phyloP scores from a whole-genome alignment of 768 basidiomycete genomes.

The Termitomyces sp. region DNA sequence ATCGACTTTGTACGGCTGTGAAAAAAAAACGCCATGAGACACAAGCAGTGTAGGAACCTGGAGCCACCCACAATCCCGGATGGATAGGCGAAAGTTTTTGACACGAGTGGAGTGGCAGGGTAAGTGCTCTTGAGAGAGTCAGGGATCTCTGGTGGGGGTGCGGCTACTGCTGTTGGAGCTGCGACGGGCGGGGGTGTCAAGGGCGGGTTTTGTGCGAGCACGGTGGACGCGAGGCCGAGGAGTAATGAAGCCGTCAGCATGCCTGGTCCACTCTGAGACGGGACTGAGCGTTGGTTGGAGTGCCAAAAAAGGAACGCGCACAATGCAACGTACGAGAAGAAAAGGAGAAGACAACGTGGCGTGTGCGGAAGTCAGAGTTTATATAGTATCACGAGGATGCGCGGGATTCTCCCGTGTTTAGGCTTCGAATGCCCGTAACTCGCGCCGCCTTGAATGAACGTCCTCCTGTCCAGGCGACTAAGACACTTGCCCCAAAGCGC shows the following conservation, averaged over 20 bases:
- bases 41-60: not conserved
- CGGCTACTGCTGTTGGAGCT: not conserved
- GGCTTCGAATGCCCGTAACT: conserved; percentile 5
- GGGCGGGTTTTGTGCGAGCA: conserved; percentile 1
- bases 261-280: not conserved
- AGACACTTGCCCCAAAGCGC: not conserved
- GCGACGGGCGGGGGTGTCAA: conserved; percentile 1
- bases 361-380: not conserved
- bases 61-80: conserved; percentile 29
- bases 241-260: conserved; percentile 3
- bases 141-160: not conserved
- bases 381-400: conserved; percentile 9
- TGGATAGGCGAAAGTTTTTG: conserved; percentile 36
- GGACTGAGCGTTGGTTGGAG: not conserved
- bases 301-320: not conserved
- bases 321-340: not conserved
- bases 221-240: not conserved
- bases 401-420: conserved; percentile 8
- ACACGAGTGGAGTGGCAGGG: conserved; percentile 34
- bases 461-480: not conserved
- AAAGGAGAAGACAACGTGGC: conserved; percentile 6
- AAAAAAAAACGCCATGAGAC: not conserved
- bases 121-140: conserved; percentile 21
- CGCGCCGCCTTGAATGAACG: not conserved
- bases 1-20: conserved; percentile 25